Evolutionary conservation across 176 grass and related monocot species (phyloP), one percentile per base, ranked within the genome.

Genomic region (Triticum aestivum): DNA sequence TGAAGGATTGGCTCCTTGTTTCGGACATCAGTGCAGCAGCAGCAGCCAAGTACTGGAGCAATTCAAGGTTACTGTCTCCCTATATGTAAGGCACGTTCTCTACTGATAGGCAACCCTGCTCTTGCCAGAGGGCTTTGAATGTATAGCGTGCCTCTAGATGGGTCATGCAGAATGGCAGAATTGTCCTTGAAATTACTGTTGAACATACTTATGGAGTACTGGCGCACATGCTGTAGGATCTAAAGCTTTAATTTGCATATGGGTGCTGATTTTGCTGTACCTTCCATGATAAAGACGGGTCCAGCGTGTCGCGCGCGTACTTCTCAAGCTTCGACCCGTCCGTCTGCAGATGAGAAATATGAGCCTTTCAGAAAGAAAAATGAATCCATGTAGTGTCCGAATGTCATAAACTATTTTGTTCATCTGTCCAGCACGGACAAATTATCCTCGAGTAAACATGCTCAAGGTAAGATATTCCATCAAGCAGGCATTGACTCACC

Each of bases 231-330:
- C 34, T 91, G 51, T 12, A 73, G 61, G 20, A 87, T 87, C 51
- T 79, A 23, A 52, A 42, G 67, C 23, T 15, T 84, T 33, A 88
- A 32, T 52, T 86, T 82, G 45, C 45, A 62, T 76, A 15, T 63
- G 6, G 49, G 75, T 20, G 64, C 45, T 21, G 20, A 29, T 37
- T 58, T 39, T 47, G 38, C 39, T 83, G 82, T 87, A 98, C 95
- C 86, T 95, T 90, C 93, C 93, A 98, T 81, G 85, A 93, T 32
- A 95, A 90, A 5, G 96, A 98, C 34, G 96, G 91, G 54, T 98
- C 96, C 54, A 95, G 37, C 11, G 81, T 92, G 59, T 84, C 64
- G 15, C 67, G 69, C 71, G 78, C 77, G 37, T 82, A 89, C 17
- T 69, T 64, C 82, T 92, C 93, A 29, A 98, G 91, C 86, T 86